Base-by-base conservation (phyloP, 352 stramenopile genomes). In the Lagenidium giganteum region DNA sequence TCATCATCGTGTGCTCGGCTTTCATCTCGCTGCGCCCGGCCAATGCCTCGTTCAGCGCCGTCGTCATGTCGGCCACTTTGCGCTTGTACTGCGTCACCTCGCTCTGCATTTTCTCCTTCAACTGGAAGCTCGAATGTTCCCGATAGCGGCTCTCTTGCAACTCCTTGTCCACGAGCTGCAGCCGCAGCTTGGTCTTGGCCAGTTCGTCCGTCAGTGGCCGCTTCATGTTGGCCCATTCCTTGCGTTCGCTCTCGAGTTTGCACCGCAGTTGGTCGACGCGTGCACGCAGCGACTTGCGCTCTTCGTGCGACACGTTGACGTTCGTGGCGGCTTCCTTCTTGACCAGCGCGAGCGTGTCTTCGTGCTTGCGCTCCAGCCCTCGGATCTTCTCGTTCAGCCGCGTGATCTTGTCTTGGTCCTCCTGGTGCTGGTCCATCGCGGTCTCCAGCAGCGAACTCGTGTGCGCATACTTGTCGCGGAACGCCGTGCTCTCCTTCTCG, bases 401-500 rank as follows among this genome's bases (percentile, higher is more conserved):
- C 12, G 47, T 31, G 14, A 82, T 37, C 46, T 81, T 81, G 22
- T 32, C 47, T 54, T 83, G 61, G 50, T 88, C 72, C 21, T 77
- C 67, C 39, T 92, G 72, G 42, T 81, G 70, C 54, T 92, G 77
- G 33, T 92, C 75, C 29, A 88, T 44, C 26, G 80, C 72, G 0
- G 70, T 78, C 47, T 92, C 74, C 9, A 90, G 59, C 42, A 92
- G 48, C 11, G 74, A 70, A 28, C 72, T 88, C 47, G 79, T 76
- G 50, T 92, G 77, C 31, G 61, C 40, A 35, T 82, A 88, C 47
- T 84, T 65, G 39, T 75, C 41, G 22, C 72, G 61, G 40, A 58
- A 65, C 42, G 71, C 61, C 11, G 48, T 52, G 34, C 73, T 64
- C 23, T 83, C 61, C 8, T 68, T 61, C 48, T 88, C 72, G 13